phyloP scores from a whole-genome alignment of 345 rosid species.

The Boechera stricta region DNA sequence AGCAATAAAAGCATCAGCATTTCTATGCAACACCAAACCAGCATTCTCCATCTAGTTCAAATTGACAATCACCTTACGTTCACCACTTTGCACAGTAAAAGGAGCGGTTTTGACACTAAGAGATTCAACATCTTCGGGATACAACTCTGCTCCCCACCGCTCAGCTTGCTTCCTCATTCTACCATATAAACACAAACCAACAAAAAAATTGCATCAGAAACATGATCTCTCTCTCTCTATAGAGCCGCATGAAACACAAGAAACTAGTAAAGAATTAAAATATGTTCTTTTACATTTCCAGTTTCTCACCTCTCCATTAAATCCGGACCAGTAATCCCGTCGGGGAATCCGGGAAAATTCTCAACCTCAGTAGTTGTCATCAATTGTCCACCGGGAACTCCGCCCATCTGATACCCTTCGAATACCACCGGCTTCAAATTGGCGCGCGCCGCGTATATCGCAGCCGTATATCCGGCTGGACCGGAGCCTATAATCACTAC shows the following conservation, averaged over 20 bases:
- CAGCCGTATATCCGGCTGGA: constrained; percentile 98
- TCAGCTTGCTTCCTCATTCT: constrained; percentile 98
- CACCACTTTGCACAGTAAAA: constrained; percentile 79
- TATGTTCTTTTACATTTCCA: background rate
- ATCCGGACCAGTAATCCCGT: constrained; percentile 98
- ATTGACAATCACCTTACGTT: constrained; percentile 72
- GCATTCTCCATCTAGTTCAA: constrained; percentile 20
- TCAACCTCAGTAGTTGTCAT: constrained; percentile 99
- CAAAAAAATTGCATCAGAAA: background rate
- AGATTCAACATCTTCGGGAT: constrained; percentile 90
- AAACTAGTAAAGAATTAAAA: background rate
- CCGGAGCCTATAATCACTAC: constrained; percentile 94
- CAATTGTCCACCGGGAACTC: constrained; percentile 98
- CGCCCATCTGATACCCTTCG: constrained; percentile 95
- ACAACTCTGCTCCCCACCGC: constrained; percentile 96
- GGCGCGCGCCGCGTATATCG: constrained; percentile 98
- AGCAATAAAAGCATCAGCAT: background rate
- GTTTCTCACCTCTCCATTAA: constrained; percentile 81
- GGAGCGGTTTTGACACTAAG: constrained; percentile 72
- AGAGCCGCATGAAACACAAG: background rate
- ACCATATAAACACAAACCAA: constrained; percentile 25
- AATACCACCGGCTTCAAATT: constrained; percentile 96
- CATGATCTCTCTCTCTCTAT: constrained; percentile 1
- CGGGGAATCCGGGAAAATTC: constrained; percentile 98
- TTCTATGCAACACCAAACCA: background rate